A percentile compares a stretch with the other conserved stretches of the same genome.
Conservation (phyloP, 768 basidiomycete species). For the Guyanaporus albipodus region DNA sequence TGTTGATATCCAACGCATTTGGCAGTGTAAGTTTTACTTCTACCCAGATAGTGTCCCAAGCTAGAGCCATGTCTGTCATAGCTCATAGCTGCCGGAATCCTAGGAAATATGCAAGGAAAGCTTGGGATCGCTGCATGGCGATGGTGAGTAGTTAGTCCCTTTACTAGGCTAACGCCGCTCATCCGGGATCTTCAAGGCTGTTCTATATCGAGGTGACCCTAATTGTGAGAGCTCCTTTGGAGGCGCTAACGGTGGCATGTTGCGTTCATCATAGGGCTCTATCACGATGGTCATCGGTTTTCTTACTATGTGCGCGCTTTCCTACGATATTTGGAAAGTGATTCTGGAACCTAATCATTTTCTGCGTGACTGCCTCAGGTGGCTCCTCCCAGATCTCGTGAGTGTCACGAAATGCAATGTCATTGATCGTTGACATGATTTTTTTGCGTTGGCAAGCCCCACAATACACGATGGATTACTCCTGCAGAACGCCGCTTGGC, state of each 20-base stretch:
- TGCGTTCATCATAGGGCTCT: conserved; percentile 46
- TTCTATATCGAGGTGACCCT: conserved; percentile 60
- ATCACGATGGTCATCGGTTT: conserved; percentile 61
- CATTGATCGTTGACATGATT: background rate
- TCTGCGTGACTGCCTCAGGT: conserved; percentile 33
- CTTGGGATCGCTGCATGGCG: conserved; percentile 67
- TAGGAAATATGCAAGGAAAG: conserved; percentile 63
- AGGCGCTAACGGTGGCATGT: background rate
- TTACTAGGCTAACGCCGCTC: background rate
- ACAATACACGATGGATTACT: conserved; percentile 60
- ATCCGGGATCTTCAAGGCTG: conserved; percentile 39
- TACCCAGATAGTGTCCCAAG: background rate
- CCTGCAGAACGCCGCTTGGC: conserved; percentile 52
- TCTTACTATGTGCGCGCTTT: conserved; percentile 40
- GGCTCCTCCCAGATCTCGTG: conserved; percentile 57
- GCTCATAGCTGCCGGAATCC: conserved; percentile 73
- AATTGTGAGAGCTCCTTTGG: background rate
- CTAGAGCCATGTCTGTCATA: conserved; percentile 23
- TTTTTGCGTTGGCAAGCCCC: conserved; percentile 38
- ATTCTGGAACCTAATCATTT: background rate
- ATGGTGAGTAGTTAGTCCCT: conserved; percentile 42
- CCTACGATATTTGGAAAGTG: background rate
- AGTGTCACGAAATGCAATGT: conserved; percentile 14
- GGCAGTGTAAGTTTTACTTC: conserved; percentile 39
- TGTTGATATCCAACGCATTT: too few species aligned